These are phyloP conservation scores for Colletotrichum ledebouriae DNA, from an alignment of 2,329 filamentous ascomycete genomes.

Conservation along the genomic window DNA sequence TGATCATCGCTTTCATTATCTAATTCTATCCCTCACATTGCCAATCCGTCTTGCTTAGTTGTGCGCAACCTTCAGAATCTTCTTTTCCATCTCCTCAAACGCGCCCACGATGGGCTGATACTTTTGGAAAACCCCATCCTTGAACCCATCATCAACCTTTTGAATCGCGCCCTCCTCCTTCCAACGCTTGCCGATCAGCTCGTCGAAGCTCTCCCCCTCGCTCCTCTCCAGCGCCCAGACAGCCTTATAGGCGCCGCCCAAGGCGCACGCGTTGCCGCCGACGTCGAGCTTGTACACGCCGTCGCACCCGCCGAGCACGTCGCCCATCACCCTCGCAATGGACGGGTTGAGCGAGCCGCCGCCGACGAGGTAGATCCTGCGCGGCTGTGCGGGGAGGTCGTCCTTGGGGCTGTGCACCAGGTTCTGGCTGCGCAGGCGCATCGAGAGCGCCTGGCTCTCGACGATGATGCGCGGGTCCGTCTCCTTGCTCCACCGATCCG, in stretches of 20 bases:
- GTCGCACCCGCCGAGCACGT: slow-evolving; percentile 89
- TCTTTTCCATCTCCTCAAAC: slow-evolving; percentile 81
- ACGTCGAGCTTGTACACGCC: slow-evolving; percentile 95
- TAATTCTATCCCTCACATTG: slow-evolving; percentile 11
- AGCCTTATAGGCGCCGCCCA: slow-evolving; percentile 96
- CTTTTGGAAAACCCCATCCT: slow-evolving; percentile 77
- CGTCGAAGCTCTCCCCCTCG: slow-evolving; percentile 83
- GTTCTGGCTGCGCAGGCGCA: slow-evolving; percentile 85
- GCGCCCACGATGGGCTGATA: slow-evolving; percentile 84
- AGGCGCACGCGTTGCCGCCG: slow-evolving; percentile 92
- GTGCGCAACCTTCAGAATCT: slow-evolving; percentile 66
- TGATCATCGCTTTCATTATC: slow-evolving; percentile 15
- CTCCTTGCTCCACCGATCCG: slow-evolving; percentile 63
- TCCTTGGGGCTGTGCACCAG: slow-evolving; percentile 73
- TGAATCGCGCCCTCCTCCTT: slow-evolving; percentile 85
- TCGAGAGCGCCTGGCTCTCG: slow-evolving; percentile 93
- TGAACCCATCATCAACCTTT: slow-evolving; percentile 86
- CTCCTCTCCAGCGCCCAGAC: slow-evolving; percentile 87
- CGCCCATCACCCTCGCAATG: slow-evolving; percentile 85
- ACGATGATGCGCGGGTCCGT: slow-evolving; percentile 89
- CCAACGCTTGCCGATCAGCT: slow-evolving; percentile 87
- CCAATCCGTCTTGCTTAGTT: slow-evolving; percentile 38
- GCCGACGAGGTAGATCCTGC: slow-evolving; percentile 93
- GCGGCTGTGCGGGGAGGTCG: slow-evolving; percentile 82
- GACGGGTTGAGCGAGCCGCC: slow-evolving; percentile 91